These are phyloP conservation scores for Aspergillus felis DNA, from an alignment of 2,329 filamentous ascomycete genomes.

Conservation along the genomic window DNA sequence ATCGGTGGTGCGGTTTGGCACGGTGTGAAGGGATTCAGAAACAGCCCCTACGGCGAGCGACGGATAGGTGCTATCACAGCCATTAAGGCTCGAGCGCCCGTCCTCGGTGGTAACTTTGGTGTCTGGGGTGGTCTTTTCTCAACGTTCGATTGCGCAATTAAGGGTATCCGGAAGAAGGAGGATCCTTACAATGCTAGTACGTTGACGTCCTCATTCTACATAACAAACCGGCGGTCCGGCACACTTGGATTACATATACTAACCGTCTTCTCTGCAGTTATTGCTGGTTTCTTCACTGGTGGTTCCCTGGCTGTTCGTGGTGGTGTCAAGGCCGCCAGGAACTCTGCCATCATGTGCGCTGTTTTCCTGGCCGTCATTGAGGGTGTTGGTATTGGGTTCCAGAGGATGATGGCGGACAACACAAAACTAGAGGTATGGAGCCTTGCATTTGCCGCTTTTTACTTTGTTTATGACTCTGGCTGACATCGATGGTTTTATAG, in stretches of 20 bases:
- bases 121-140: constrained; percentile 96
- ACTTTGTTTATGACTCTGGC: background rate
- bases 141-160: constrained; percentile 94
- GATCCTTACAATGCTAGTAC: constrained; percentile 90
- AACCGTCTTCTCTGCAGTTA: constrained; percentile 49
- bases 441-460: background rate
- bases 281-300: constrained; percentile 94
- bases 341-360: constrained; percentile 93
- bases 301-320: constrained; percentile 88
- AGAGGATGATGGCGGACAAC: constrained; percentile 87
- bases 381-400: constrained; percentile 93
- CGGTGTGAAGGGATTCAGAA: constrained; percentile 91
- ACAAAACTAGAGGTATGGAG: constrained; percentile 71
- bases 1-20: constrained; percentile 88
- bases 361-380: constrained; percentile 94
- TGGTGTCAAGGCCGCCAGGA: constrained; percentile 85
- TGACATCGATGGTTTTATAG: constrained; percentile 12
- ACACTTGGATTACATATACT: too few relatives aligned
- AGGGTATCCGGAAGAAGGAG: constrained; percentile 92
- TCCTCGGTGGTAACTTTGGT: constrained; percentile 95
- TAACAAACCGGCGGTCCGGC: too few relatives aligned
- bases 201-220: constrained; percentile 21
- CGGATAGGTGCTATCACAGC: constrained; percentile 94
- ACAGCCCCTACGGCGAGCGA: constrained; percentile 86
- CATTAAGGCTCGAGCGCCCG: constrained; percentile 94